Evolutionary conservation across 2,329 filamentous ascomycete species (phyloP).

Genomic region (Fusarium nygamai): DNA sequence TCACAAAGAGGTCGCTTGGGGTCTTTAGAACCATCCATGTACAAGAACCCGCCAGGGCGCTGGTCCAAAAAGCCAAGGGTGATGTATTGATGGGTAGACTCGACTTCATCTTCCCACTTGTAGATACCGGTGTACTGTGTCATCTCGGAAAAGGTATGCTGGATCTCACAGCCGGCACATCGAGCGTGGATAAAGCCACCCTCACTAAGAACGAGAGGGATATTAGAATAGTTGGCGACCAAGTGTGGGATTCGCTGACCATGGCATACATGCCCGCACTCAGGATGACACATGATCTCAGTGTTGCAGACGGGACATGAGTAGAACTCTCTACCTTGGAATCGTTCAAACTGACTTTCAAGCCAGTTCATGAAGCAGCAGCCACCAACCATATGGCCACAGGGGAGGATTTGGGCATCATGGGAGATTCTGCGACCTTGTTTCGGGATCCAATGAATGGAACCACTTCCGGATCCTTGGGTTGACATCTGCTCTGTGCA

Average conservation of each 20-base stretch:
- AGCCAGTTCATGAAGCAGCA: neutral
- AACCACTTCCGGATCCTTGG: neutral
- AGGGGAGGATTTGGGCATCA: neutral
- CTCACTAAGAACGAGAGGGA: neutral
- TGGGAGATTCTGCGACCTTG: neutral
- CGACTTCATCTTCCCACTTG: neutral
- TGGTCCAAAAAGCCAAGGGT: neutral
- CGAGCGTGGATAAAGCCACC: neutral
- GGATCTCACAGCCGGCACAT: neutral
- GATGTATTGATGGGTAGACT: neutral
- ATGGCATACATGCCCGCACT: neutral
- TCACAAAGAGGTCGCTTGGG: neutral
- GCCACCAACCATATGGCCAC: neutral
- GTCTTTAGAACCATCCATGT: neutral
- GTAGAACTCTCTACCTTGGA: too few relatives aligned
- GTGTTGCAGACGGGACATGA: neutral
- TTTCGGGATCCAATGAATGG: neutral
- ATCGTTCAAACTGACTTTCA: neutral
- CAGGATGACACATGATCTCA: neutral
- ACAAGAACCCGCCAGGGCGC: neutral
- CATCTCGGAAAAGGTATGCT: neutral
- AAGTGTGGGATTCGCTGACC: neutral
- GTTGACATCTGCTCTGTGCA: neutral
- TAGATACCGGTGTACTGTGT: neutral
- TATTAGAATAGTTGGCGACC: neutral